Percentiles rank a stretch among this genome's conserved stretches.
These are phyloP conservation scores for Amaranthus palmeri DNA, from an alignment of 148 eudicot species.

Conservation along the genomic window DNA sequence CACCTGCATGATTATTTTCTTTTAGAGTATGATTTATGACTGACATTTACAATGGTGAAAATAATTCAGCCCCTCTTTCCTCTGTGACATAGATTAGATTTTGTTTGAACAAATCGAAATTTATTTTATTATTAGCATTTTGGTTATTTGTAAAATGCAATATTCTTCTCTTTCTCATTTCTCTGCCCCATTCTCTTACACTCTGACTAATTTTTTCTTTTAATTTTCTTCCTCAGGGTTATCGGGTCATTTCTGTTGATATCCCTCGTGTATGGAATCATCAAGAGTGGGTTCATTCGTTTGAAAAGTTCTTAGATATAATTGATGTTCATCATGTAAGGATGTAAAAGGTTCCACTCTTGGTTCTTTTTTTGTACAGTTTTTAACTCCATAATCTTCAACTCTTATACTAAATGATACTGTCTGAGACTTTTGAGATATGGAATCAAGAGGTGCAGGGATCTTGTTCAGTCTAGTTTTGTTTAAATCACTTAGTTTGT, in stretches of 20 bases:
- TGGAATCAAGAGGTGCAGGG: background rate
- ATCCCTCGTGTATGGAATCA: constrained; percentile 93
- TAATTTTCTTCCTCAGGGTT: constrained; percentile 57
- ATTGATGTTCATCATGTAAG: constrained; percentile 97
- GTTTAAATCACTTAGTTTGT: background rate
- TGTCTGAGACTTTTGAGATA: background rate
- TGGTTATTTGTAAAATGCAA: background rate
- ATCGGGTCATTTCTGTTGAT: constrained; percentile 89
- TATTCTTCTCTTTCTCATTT: background rate
- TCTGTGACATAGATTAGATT: background rate
- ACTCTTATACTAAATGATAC: background rate
- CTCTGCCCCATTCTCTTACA: background rate
- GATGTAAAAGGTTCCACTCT: constrained; percentile 17
- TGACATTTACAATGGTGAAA: too few relatives aligned
- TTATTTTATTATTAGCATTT: background rate
- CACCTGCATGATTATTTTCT: background rate
- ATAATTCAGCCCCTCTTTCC: background rate
- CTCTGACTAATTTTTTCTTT: background rate
- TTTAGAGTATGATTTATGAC: background rate
- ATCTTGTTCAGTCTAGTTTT: background rate
- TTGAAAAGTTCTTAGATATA: constrained; percentile 94
- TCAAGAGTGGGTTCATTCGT: constrained; percentile 91
- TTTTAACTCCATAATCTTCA: background rate
- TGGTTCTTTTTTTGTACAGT: constrained; percentile 4
- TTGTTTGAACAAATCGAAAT: background rate